These are phyloP conservation scores for Penicillium waksmanii DNA, from an alignment of 495 filamentous ascomycete species.

Conservation along the genomic window DNA sequence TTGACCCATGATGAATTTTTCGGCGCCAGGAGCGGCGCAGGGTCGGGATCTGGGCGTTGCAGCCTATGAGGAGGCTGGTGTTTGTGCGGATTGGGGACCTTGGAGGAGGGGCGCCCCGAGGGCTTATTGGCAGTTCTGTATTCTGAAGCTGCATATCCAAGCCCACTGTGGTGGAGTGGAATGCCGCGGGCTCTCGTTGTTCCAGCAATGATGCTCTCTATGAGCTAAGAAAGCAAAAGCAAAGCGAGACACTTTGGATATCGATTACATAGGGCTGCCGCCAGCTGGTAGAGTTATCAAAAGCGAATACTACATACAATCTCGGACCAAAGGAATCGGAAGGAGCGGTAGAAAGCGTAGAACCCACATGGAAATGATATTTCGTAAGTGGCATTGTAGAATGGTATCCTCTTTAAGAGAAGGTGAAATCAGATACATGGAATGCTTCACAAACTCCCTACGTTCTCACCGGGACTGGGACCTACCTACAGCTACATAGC, in stretches of 20 bases:
- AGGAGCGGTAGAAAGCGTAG: no score
- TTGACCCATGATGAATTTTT: conserved; percentile 19
- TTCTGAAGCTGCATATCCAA: conserved; percentile 10
- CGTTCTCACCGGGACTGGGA: background rate
- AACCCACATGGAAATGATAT: no score
- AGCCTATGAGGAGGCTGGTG: conserved; percentile 29
- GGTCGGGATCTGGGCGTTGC: conserved; percentile 11
- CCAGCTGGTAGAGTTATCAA: conserved; percentile 3
- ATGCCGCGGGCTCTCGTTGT: conserved; percentile 6
- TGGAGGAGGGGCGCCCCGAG: conserved; percentile 28
- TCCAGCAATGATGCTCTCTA: background rate
- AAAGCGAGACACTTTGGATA: conserved; percentile 13
- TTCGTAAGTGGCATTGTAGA: no score
- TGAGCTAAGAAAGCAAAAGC: conserved; percentile 2
- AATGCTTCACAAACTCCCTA: background rate
- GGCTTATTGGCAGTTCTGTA: conserved; percentile 25
- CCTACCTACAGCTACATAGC: conserved; percentile 1
- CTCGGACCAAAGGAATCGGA: no score
- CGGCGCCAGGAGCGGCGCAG: conserved; percentile 32
- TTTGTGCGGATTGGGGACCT: conserved; percentile 30
- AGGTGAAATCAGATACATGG: background rate
- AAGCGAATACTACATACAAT: background rate
- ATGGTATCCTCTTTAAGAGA: no score
- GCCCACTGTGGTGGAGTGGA: conserved; percentile 6
- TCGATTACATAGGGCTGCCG: background rate